Evolutionary conservation across 2,329 filamentous ascomycete genomes (phyloP).

Genomic region (Leptographium procerum): DNA sequence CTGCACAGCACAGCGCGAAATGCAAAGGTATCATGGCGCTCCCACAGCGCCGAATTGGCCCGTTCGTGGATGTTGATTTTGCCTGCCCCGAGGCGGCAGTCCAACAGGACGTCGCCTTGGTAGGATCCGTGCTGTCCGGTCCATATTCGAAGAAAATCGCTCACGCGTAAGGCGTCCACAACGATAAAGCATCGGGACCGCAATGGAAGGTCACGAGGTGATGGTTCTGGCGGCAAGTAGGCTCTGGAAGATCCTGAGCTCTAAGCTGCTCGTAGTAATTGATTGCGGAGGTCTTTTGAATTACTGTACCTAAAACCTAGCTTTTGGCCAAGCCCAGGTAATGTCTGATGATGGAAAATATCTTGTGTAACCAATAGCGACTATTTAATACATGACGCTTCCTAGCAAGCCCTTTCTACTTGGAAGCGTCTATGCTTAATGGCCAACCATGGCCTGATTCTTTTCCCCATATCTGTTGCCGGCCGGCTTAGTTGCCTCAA

Average conservation of each 20-base stretch:
- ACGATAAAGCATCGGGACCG: constrained; percentile 63
- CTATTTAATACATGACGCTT: too few species aligned
- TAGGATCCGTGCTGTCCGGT: constrained; percentile 20
- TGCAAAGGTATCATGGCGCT: neutral
- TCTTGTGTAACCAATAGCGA: too few species aligned
- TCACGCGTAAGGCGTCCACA: constrained; percentile 55
- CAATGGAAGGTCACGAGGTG: neutral
- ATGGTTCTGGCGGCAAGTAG: constrained; percentile 77
- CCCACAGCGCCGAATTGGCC: constrained; percentile 28
- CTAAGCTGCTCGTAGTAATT: constrained; percentile 77
- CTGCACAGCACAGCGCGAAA: neutral
- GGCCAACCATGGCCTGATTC: neutral
- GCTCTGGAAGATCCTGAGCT: constrained; percentile 72
- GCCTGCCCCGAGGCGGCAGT: constrained; percentile 61
- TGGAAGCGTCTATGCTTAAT: neutral
- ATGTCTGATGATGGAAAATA: too few species aligned
- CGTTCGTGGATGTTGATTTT: constrained; percentile 58
- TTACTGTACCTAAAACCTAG: too few species aligned
- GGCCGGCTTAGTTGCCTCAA: constrained; percentile 12
- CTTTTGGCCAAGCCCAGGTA: too few species aligned
- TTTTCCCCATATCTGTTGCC: neutral
- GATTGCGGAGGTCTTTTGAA: constrained; percentile 63
- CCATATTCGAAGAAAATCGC: neutral
- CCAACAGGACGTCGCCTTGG: constrained; percentile 65
- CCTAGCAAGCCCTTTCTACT: too few species aligned